A percentile compares a stretch with the other conserved stretches of the same genome.
Conservation (phyloP, 2,329 filamentous ascomycete species). For the Clonostachys rhizophaga region DNA sequence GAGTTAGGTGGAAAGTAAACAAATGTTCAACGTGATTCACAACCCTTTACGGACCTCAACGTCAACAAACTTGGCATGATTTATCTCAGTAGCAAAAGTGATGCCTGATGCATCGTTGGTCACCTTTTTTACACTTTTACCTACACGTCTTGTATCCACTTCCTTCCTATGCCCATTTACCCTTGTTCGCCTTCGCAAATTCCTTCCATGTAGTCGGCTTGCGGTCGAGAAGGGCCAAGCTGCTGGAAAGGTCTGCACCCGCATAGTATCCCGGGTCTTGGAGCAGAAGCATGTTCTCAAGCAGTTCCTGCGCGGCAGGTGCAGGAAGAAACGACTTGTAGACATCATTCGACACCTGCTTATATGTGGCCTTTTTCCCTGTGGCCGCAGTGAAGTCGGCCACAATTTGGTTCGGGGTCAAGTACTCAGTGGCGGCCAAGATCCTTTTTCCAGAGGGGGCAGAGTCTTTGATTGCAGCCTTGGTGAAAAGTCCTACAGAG, state of each 20-base stretch:
- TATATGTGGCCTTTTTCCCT: conserved; percentile 21
- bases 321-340: conserved; percentile 26
- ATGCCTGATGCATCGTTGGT: no score
- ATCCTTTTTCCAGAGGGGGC: conserved; percentile 22
- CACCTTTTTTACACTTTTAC: no score
- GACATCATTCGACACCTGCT: conserved; percentile 20
- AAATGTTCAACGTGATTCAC: no score
- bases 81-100: no score
- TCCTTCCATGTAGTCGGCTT: conserved; percentile 30
- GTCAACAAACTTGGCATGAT: no score
- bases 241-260: conserved; percentile 22
- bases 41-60: no score
- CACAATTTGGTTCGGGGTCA: conserved; percentile 21
- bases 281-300: conserved; percentile 35
- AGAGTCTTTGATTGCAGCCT: conserved; percentile 21
- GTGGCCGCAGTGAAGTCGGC: conserved; percentile 23
- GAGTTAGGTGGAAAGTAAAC: no score
- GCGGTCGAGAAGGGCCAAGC: conserved; percentile 22
- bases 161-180: conserved; percentile 8
- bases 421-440: conserved; percentile 27
- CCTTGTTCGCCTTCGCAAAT: conserved; percentile 22
- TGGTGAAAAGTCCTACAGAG: conserved; percentile 23
- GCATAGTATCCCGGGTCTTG: conserved; percentile 34
- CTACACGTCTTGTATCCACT: no score
- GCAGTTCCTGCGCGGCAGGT: conserved; percentile 22